These are phyloP conservation scores for Diaporthe caulivora DNA, from an alignment of 2,329 filamentous ascomycete species.

Conservation along the genomic window DNA sequence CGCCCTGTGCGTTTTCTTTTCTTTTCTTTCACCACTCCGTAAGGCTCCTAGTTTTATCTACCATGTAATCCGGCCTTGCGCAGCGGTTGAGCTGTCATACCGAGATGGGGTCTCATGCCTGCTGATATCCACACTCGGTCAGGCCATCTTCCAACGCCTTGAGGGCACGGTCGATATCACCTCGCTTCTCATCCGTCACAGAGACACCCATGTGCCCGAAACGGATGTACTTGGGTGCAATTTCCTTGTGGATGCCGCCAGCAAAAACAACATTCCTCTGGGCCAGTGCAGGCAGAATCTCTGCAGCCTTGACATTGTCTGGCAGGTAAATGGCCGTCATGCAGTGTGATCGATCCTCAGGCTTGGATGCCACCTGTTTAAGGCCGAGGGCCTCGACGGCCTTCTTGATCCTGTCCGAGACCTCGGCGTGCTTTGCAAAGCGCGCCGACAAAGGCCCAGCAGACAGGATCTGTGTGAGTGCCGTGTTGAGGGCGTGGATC, in stretches of 20 bases:
- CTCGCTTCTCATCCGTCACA: conserved; percentile 81
- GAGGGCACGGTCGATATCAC: conserved; percentile 88
- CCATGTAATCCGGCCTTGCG: neutral
- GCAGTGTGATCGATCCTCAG: conserved; percentile 92
- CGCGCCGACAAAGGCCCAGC: conserved; percentile 79
- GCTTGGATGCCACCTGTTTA: conserved; percentile 85
- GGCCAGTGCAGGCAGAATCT: conserved; percentile 85
- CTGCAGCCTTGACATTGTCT: conserved; percentile 82
- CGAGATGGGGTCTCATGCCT: conserved; percentile 49
- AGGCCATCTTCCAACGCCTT: conserved; percentile 81
- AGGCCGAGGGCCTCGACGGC: conserved; percentile 84
- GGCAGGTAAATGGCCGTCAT: conserved; percentile 99
- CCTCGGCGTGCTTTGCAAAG: conserved; percentile 83
- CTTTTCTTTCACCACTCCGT: neutral
- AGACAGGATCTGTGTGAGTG: conserved; percentile 87
- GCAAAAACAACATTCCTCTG: conserved; percentile 95
- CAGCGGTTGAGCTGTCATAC: conserved; percentile 7
- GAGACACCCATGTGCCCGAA: conserved; percentile 99
- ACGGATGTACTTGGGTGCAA: conserved; percentile 91
- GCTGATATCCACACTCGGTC: conserved; percentile 77
- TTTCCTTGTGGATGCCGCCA: conserved; percentile 95
- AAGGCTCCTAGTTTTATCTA: conserved; percentile 25
- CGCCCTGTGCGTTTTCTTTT: neutral
- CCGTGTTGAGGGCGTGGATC: conserved; percentile 90
- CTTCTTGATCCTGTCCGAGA: conserved; percentile 89